Base-by-base conservation (phyloP, 768 basidiomycete species). In the Mycena floridula region DNA sequence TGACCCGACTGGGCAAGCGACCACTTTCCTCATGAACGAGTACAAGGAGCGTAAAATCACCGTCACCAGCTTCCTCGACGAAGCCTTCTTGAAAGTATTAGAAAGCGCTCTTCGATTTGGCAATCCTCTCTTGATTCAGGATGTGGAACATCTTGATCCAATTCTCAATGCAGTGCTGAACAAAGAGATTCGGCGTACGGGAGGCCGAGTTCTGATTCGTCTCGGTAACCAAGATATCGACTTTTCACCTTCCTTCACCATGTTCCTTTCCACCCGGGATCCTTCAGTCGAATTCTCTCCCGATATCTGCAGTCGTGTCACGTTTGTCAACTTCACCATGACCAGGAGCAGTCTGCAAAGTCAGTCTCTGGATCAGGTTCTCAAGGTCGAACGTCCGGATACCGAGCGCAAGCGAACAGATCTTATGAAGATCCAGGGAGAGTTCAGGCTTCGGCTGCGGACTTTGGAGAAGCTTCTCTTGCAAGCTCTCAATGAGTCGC, bases 81-180 rank as follows among this genome's bases (percentile, higher is more conserved):
- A 96, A 60, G 89, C 95, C 0, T 98, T 99, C 85, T 76, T 98
- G 56, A 99, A 99, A 66, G 93, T 96, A 36, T 69, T 99, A 53
- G 96, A 99, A 66, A 94, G 90, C 54, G 95, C 96, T n/a, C 77
- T 99, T 46, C 93, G 96, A 36, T 99, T 99, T 60, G 96, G 96
- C 23, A 98, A 96, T 54, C 93, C 96, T 1, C 73, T 99, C 8
- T 79, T 99, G 40, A 97, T 99, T 48, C 93, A 98, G 61, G 95
- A 99, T 51, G 96, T 98, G 35, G 96, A 98, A 59, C 89, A 92
- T 55, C 79, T 98, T 18, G 96, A 99, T 59, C 96, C 96, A 5
- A 96, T 98, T 52, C 73, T 99, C 45, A 99, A 99, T 56, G 87
- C 93, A 2, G 94, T 99, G 23, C 74, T 99, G 51, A 99, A 99